Evolutionary conservation across 2,329 filamentous ascomycete genomes (phyloP), one percentile per base, ranked within the genome.

Genomic region (Colletotrichum sp.): DNA sequence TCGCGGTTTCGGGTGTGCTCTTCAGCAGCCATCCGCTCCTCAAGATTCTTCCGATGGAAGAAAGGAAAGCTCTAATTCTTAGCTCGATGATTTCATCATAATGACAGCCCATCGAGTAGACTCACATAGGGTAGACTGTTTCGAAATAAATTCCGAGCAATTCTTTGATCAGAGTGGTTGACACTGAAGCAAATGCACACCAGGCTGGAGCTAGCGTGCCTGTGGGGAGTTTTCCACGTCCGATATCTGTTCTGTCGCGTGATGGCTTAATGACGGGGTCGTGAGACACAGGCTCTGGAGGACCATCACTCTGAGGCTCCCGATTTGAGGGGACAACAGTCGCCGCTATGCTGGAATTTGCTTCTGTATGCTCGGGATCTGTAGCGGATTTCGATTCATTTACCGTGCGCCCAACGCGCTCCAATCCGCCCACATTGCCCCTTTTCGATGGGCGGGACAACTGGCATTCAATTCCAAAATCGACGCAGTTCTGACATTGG

Each of bases 301-400:
- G 18, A 1, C 3, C 3, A n/a, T 49, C 39, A 49, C 18, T n/a
- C 39, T 0, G 18, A 49, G 0, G 39, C 39, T 3, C 39, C 18
- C 0, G 39, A 49, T n/a, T 0, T 49, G 39, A 49, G 39, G 18
- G 0, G 39, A 1, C 18, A 0, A 0, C 0, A n/a, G 1, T 49
- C 39, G 39, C 39, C 18, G 39, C 39, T 49, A 2, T 44, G 39
- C 1, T 1, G 39, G 39, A 44, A 5, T 1, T 44, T n/a, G 1
- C 8, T 44, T 44, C 39, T 44, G 39, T n/a, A n/a, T n/a, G n/a
- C n/a, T n/a, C n/a, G n/a, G n/a, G n/a, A n/a, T n/a, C n/a, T n/a
- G n/a, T n/a, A n/a, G n/a, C n/a, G n/a, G n/a, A n/a, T n/a, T n/a
- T n/a, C n/a, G n/a, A n/a, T n/a, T n/a, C n/a, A n/a, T 5, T 26